Evolutionary conservation across 148 eudicot species (phyloP).

Genomic region (Diospyros lotus): DNA sequence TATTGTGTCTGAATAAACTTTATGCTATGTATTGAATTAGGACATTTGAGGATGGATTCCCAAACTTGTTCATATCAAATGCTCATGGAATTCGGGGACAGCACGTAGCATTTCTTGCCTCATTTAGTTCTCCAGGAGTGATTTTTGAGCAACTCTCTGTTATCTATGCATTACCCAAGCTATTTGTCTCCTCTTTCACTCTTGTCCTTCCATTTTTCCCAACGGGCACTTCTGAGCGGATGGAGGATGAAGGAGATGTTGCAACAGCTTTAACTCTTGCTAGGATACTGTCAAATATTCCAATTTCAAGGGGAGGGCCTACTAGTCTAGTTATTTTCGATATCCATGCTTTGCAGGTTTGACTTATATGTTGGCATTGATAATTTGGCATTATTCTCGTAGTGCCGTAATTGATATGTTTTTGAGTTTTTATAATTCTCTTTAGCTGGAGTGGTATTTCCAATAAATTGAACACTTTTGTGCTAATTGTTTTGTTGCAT

Average conservation of each 20-base stretch:
- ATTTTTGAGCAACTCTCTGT: conserved; percentile 95
- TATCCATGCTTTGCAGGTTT: conserved; percentile 97
- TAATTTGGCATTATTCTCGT: not conserved
- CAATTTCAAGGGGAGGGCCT: conserved; percentile 90
- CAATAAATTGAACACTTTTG: conserved; percentile 1
- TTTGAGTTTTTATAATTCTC: not conserved
- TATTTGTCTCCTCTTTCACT: conserved; percentile 88
- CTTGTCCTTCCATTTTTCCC: conserved; percentile 98
- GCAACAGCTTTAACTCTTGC: conserved; percentile 98
- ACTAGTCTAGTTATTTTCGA: conserved; percentile 89
- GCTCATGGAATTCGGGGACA: conserved; percentile 97
- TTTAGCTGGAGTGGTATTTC: conserved; percentile 4
- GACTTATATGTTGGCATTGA: conserved; percentile 11
- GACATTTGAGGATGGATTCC: conserved; percentile 97
- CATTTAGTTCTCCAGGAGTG: conserved; percentile 88
- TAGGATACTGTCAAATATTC: conserved; percentile 80
- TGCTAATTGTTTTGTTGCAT: conserved; percentile 16
- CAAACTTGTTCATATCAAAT: conserved; percentile 83
- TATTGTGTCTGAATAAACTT: not conserved
- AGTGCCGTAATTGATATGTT: not conserved
- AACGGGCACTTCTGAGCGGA: conserved; percentile 94
- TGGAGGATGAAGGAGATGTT: conserved; percentile 99
- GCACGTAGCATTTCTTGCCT: conserved; percentile 95
- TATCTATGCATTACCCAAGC: conserved; percentile 88
- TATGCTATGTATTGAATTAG: conserved; percentile 31